Conservation (phyloP, 2,329 filamentous ascomycete species). For the Cordyceps cicadae region DNA sequence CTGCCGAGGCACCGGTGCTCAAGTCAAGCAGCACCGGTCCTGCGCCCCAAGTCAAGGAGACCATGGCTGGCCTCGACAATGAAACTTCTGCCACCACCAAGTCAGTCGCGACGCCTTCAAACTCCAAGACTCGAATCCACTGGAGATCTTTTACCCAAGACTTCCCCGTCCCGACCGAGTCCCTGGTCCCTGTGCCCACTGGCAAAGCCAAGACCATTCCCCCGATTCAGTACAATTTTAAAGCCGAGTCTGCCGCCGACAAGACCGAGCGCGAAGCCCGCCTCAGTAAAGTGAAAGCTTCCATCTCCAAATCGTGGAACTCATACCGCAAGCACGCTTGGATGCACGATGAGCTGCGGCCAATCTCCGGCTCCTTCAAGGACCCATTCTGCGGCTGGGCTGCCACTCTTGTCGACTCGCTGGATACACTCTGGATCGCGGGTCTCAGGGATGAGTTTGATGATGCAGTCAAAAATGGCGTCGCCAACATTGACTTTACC, state of each 20-base stretch:
- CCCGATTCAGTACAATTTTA: constrained; percentile 66
- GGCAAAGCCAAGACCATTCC: constrained; percentile 63
- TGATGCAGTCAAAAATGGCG: constrained; percentile 57
- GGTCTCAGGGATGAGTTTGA: constrained; percentile 71
- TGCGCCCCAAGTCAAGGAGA: neutral
- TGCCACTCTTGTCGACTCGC: constrained; percentile 72
- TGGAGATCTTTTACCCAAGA: constrained; percentile 70
- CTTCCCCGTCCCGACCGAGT: constrained; percentile 65
- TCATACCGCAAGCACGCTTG: constrained; percentile 76
- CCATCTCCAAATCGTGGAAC: constrained; percentile 71
- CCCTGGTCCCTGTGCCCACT: constrained; percentile 68
- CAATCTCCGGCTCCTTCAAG: constrained; percentile 56
- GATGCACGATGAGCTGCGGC: constrained; percentile 77
- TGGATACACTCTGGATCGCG: constrained; percentile 86
- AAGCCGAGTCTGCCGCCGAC: constrained; percentile 51
- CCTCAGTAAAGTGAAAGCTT: constrained; percentile 58
- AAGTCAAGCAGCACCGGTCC: neutral
- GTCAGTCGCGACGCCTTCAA: neutral
- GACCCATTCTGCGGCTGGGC: constrained; percentile 92
- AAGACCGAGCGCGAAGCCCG: constrained; percentile 57
- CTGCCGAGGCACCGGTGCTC: neutral
- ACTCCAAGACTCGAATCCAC: constrained; percentile 31
- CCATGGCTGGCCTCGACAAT: neutral
- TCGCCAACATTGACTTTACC: constrained; percentile 75
- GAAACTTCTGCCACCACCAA: neutral